Conservation (phyloP, 176 grass and related monocot species). For the Aegilops tauschii region DNA sequence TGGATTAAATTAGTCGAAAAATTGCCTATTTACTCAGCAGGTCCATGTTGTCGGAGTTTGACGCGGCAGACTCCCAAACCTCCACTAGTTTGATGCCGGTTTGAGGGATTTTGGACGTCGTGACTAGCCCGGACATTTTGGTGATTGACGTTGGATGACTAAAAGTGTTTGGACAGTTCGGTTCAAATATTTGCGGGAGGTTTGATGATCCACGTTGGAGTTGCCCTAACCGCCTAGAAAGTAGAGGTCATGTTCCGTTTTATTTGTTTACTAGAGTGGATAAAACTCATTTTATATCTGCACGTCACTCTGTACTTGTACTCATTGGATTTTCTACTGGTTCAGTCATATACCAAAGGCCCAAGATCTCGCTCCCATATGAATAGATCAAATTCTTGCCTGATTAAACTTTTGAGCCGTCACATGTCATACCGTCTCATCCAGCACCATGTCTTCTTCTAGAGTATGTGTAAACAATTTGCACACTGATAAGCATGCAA, state of each 20-base stretch:
- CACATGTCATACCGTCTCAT: slow-evolving; percentile 21
- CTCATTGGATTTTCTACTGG: background rate
- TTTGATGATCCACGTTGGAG: too few species aligned
- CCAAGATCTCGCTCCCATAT: background rate
- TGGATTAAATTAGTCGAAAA: too few species aligned
- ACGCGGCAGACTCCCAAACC: too few species aligned
- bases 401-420: slow-evolving; percentile 2
- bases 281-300: background rate
- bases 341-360: background rate
- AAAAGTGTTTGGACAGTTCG: too few species aligned
- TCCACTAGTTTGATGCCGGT: too few species aligned
- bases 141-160: too few species aligned
- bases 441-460: background rate
- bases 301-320: background rate
- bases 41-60: too few species aligned
- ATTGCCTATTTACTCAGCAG: too few species aligned
- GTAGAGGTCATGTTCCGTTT: background rate
- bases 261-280: background rate
- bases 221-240: too few species aligned
- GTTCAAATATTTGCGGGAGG: too few species aligned
- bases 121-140: too few species aligned
- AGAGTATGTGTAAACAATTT: background rate
- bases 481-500: slow-evolving; percentile 14
- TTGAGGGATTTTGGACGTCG: too few species aligned
- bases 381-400: background rate